phyloP scores from a whole-genome alignment of 345 rosid genomes.

The Sonneratia alba region DNA sequence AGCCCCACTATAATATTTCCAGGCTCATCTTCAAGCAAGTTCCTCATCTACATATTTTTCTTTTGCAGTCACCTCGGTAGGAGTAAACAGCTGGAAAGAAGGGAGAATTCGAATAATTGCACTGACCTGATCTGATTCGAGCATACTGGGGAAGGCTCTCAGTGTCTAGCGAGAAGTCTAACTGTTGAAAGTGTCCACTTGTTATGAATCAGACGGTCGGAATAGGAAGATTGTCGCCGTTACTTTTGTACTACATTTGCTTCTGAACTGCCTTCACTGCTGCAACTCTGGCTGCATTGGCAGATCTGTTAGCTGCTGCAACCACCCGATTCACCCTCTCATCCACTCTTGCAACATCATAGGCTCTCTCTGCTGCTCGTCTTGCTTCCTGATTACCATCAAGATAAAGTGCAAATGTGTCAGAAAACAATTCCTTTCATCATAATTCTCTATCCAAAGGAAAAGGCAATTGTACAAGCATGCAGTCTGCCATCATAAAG shows the following conservation, averaged over 20 bases:
- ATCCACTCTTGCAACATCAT: conserved; percentile 77
- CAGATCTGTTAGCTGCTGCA: conserved; percentile 79
- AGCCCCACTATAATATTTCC: not conserved
- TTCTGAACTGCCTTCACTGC: conserved; percentile 81
- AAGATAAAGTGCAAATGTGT: not conserved
- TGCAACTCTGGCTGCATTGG: conserved; percentile 82
- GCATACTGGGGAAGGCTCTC: not conserved
- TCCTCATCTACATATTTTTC: not conserved
- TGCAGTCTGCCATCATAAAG: too few species aligned
- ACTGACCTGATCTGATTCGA: not conserved
- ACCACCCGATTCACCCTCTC: conserved; percentile 86
- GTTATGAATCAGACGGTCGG: conserved; percentile 33
- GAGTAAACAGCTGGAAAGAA: not conserved
- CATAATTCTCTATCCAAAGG: too few species aligned
- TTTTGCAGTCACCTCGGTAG: too few species aligned
- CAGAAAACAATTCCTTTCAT: not conserved
- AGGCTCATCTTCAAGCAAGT: not conserved
- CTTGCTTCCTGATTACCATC: conserved; percentile 59
- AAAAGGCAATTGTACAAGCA: too few species aligned
- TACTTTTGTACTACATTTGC: conserved; percentile 41
- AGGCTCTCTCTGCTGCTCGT: conserved; percentile 69
- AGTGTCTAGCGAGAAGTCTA: not conserved
- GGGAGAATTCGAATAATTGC: not conserved
- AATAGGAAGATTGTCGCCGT: conserved; percentile 38
- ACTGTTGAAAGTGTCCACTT: not conserved